Evolutionary conservation across 495 filamentous ascomycete species (phyloP), one percentile per base, ranked within the genome.

Genomic region (Neurospora terricola): DNA sequence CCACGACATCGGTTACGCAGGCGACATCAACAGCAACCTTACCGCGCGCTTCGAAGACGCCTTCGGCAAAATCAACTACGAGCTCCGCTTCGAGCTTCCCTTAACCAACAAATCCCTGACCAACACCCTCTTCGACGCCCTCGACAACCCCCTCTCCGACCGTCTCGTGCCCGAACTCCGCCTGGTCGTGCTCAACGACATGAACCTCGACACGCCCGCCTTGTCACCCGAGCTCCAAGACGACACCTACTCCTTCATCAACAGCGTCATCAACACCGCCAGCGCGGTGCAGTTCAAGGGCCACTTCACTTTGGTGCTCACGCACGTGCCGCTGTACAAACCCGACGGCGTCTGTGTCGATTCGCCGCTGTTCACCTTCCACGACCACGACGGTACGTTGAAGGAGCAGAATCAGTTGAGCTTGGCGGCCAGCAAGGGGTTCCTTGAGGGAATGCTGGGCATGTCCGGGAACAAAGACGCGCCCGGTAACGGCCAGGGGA

Each of bases 1-100:
- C 79, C 96, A 99, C 77, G 96, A 99, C 80, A 90, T 98, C 71
- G 96, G 96, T 37, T 99, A 99, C 77, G 92, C 95, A 0, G 96
- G 96, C 0, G 96, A 99, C 80, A 86, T 97, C 72, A 92, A 89
- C 71, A 80, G 84, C 40, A 83, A 88, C 38, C 88, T 93, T 12
- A 86, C 96, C 54, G 83, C 88, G 39, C 87, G 96, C 9, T 99
- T 97, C 79, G 93, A 96, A 83, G 80, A 84, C 10, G 87, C 87
- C 18, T 99, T 97, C 78, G 96, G 96, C 36, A 91, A 88, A 71
- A 86, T 90, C 27, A 96, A 98, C 80, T 98, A 96, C 88, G 93
- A 94, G 75, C 85, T 94, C 9, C 84, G 88, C 34, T 96, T 97
- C 79, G 88, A 87, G 38, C 81, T 91, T 9, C 88, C 88, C 7